Evolutionary conservation across 331 rosid genomes (phyloP).

Genomic region (Pyracantha coccinea): DNA sequence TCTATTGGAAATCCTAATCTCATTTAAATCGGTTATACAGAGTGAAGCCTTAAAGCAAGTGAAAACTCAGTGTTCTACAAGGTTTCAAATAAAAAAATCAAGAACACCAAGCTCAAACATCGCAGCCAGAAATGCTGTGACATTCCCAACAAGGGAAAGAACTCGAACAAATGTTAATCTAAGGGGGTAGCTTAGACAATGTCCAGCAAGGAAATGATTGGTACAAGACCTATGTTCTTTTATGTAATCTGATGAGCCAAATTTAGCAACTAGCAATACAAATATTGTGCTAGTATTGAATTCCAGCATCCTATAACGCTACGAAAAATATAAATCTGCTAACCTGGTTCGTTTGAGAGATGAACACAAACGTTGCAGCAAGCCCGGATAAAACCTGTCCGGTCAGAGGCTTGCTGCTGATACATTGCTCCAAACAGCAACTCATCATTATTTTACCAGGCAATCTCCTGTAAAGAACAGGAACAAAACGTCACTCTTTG

Average conservation of each 20-base stretch:
- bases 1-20: background rate
- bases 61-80: background rate
- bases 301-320: background rate
- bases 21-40: background rate
- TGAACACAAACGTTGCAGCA: slow-evolving; percentile 63
- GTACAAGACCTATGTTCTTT: background rate
- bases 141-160: background rate
- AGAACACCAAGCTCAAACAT: background rate
- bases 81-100: background rate
- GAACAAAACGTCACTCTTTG: slow-evolving; percentile 14
- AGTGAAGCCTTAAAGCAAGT: background rate
- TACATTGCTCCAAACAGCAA: slow-evolving; percentile 37
- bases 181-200: background rate
- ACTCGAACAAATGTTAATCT: background rate
- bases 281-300: background rate
- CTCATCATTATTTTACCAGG: slow-evolving; percentile 38
- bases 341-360: slow-evolving; percentile 76
- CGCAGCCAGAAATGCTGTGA: background rate
- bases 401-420: slow-evolving; percentile 40
- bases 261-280: background rate
- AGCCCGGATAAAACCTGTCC: slow-evolving; percentile 53
- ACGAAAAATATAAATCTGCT: background rate
- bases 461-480: slow-evolving; percentile 36
- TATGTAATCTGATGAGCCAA: background rate
- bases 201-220: background rate